A percentile compares a stretch with the other conserved stretches of the same genome.
Conservation (phyloP, 306 rosid species). For the Pyrus bretschneideri region DNA sequence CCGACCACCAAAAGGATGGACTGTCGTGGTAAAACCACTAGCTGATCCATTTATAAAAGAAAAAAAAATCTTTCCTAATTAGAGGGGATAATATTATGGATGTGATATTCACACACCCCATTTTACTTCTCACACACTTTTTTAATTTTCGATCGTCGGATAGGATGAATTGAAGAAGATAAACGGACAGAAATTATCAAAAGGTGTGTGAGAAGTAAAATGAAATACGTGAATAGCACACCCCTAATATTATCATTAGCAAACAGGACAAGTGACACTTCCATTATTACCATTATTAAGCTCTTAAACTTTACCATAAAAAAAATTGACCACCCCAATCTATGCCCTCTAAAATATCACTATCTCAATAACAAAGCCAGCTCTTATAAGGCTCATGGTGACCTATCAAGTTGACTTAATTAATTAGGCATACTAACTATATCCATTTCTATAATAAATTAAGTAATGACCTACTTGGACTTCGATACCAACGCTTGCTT, state of each 20-base stretch:
- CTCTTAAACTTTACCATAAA: slow-evolving; percentile 13
- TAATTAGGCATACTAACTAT: neutral
- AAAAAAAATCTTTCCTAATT: no score
- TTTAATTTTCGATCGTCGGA: no score
- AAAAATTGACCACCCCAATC: neutral
- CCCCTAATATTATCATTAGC: neutral
- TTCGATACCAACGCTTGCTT: neutral
- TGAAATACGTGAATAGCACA: no score
- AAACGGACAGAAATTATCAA: no score
- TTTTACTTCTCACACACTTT: no score
- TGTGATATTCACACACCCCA: no score
- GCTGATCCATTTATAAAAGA: no score
- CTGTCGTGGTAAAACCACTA: rapidly evolving
- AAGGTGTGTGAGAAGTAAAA: no score
- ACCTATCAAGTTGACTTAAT: slow-evolving; percentile 20
- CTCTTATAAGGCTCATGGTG: slow-evolving; percentile 4
- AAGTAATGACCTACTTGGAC: neutral
- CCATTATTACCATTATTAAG: slow-evolving; percentile 18
- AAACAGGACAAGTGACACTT: slow-evolving; percentile 20
- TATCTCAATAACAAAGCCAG: slow-evolving; percentile 1
- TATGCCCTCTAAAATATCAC: slow-evolving; percentile 1
- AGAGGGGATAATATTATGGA: slow-evolving; percentile 3
- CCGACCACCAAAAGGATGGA: rapidly evolving
- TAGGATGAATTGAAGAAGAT: no score
- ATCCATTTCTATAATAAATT: neutral